Percentiles rank a stretch among this genome's conserved stretches.
Evolutionary conservation across 306 rosid species (phyloP).

Genomic region (Sicyos edulis): DNA sequence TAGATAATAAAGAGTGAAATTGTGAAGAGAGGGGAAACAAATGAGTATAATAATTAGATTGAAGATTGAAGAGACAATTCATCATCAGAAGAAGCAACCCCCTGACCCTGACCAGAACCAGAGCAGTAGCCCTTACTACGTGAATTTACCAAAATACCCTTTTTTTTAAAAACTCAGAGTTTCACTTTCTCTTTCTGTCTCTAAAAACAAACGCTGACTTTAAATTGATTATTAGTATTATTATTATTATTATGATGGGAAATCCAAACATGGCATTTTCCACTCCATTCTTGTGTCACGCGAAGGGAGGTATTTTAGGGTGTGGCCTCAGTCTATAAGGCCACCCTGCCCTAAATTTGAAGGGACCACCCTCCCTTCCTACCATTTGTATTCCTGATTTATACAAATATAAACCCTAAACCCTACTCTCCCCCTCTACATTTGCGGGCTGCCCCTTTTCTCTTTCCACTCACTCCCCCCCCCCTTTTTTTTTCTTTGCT

Average conservation of each 20-base stretch:
- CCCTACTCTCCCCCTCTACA: not conserved
- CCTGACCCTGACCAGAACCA: too few species aligned
- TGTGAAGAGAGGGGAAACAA: not conserved
- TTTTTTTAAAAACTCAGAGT: not conserved
- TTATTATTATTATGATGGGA: too few species aligned
- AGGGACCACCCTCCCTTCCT: not conserved
- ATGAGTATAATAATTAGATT: not conserved
- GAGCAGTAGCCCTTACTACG: not conserved
- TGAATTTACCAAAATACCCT: not conserved
- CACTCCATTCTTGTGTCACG: not conserved
- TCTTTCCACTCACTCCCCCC: not conserved
- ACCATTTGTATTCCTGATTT: too few species aligned
- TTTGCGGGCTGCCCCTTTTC: constrained; percentile 11
- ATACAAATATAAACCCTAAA: not conserved
- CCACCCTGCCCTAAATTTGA: not conserved
- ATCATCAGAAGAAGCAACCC: constrained; percentile 13
- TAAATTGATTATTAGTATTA: too few species aligned
- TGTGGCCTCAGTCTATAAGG: not conserved
- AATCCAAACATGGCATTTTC: too few species aligned
- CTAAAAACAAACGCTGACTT: too few species aligned
- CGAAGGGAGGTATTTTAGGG: not conserved
- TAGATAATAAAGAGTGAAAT: not conserved
- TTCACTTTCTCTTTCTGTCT: not conserved
- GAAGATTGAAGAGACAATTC: constrained; percentile 21
- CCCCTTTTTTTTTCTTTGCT: not conserved